Conservation (phyloP, 2,329 filamentous ascomycete species). For the Rutstroemia sp. region DNA sequence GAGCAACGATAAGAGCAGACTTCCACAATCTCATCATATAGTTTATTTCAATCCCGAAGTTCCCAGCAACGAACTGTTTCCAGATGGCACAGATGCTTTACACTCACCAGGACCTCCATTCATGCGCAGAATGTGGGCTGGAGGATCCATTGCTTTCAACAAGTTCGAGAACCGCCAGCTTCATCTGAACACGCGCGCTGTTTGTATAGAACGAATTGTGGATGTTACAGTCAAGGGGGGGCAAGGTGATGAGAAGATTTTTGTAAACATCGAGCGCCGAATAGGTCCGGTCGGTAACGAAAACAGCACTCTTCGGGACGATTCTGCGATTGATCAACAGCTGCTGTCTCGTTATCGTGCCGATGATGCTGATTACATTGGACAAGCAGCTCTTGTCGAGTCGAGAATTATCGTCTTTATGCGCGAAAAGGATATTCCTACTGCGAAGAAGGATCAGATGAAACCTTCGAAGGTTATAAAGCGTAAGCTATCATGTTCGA, state of each 20-base stretch:
- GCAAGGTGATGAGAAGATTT: slow-evolving; percentile 25
- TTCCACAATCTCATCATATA: slow-evolving; percentile 67
- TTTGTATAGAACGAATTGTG: slow-evolving; percentile 40
- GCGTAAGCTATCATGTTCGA: slow-evolving; percentile 17
- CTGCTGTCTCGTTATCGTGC: neutral
- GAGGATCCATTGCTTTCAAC: slow-evolving; percentile 59
- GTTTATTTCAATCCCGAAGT: slow-evolving; percentile 77
- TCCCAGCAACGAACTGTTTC: slow-evolving; percentile 52
- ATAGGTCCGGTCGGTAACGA: slow-evolving; percentile 25
- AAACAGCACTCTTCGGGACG: slow-evolving; percentile 7
- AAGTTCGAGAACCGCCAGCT: slow-evolving; percentile 15
- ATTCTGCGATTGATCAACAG: neutral
- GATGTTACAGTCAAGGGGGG: slow-evolving; percentile 31
- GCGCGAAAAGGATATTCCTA: slow-evolving; percentile 32
- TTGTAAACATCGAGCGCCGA: slow-evolving; percentile 23
- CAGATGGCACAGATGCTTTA: slow-evolving; percentile 77
- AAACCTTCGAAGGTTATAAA: slow-evolving; percentile 19
- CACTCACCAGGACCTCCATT: slow-evolving; percentile 70
- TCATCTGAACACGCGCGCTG: slow-evolving; percentile 31
- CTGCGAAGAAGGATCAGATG: slow-evolving; percentile 13
- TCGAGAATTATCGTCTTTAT: slow-evolving; percentile 58
- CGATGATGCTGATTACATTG: neutral
- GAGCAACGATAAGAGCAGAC: neutral
- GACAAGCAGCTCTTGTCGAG: slow-evolving; percentile 40
- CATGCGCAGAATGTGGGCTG: slow-evolving; percentile 79